Base-by-base conservation (phyloP, 805 yeast genomes). In the Pichia kluyveri region DNA sequence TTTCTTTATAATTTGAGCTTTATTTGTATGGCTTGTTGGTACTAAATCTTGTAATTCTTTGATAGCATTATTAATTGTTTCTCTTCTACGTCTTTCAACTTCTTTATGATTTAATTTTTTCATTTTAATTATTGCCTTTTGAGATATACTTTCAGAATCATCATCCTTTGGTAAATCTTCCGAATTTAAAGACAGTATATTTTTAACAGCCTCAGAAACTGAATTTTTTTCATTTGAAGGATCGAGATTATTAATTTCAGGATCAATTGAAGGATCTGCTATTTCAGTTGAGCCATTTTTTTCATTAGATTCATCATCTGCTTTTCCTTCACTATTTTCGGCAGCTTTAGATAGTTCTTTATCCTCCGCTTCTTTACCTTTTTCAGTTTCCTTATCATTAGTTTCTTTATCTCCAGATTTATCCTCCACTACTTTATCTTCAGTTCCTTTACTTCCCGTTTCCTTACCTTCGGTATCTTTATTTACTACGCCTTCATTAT, bases 71-170 rank as follows among this genome's bases (percentile, higher is more conserved):
- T 88, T 90, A 61, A 90, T 90, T 42, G 82, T 78, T 62, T 89
- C 96, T 60, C 97, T 79, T 66, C 97, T 79, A 57, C 96, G 80
- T 61, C 96, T 77, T 69, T 90, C 97, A 23, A 90, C 97, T 67
- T 90, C 96, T 67, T 89, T 90, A 70, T 93, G 99, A 66, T 88
- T 90, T 58, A 86, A 86, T 59, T 85, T 82, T 59, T 96, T 80
- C 62, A 80, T 79, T 51, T 75, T 75, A 61, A 9, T 9, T 6
- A 37, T 37, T 37, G 37, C 37, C 37, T 34, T 34, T 34, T 34
- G 37, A 14, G 37, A 12, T 34, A 34, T 14, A 34, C 17, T 15
- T 14, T 34, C 32, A 9, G 10, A 8, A 14, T 34, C 37, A 34
- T 34, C 37, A 34, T 12, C 8, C 12, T 34, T 34, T 34, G 37